phyloP scores from a whole-genome alignment of 2,329 filamentous ascomycete species.

The Torrubiella hemipterigena region DNA sequence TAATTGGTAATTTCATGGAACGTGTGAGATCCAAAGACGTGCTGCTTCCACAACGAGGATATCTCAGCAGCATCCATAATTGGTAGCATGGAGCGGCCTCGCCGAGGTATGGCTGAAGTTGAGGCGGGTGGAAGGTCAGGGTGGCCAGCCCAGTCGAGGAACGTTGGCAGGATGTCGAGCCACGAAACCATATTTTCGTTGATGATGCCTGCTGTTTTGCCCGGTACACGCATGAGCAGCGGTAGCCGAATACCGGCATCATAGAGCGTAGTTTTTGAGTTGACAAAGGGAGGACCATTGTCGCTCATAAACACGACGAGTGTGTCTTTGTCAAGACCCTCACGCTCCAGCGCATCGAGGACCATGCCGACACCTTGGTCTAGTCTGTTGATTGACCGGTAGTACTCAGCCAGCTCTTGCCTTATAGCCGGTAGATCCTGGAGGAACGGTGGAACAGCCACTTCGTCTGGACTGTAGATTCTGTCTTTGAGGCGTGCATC shows the following conservation, averaged over 20 bases:
- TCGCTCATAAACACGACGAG: slow-evolving; percentile 34
- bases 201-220: slow-evolving; percentile 11
- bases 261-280: slow-evolving; percentile 38
- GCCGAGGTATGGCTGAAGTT: too few relatives aligned
- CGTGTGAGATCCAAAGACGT: slow-evolving; percentile 36
- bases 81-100: slow-evolving; percentile 25
- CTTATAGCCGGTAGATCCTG: slow-evolving; percentile 26
- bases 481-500: slow-evolving; percentile 12
- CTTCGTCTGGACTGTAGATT: slow-evolving; percentile 17
- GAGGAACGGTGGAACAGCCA: slow-evolving; percentile 28
- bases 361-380: slow-evolving; percentile 29
- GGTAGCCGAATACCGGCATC: slow-evolving; percentile 33
- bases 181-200: slow-evolving; percentile 33
- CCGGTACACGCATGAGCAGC: slow-evolving; percentile 25
- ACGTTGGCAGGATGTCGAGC: slow-evolving; percentile 32
- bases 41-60: slow-evolving; percentile 15
- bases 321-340: slow-evolving; percentile 21
- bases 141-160: slow-evolving; percentile 25
- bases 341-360: slow-evolving; percentile 18
- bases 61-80: slow-evolving; percentile 14
- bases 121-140: slow-evolving; percentile 5
- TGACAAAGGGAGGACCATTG: slow-evolving; percentile 36
- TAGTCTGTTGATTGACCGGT: slow-evolving; percentile 25
- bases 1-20: slow-evolving; percentile 39
- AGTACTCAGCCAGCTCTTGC: slow-evolving; percentile 29